A percentile compares a stretch with the other conserved stretches of the same genome.
Evolutionary conservation across 768 basidiomycete genomes (phyloP).

Genomic region (Coprinopsis marcescibilis): DNA sequence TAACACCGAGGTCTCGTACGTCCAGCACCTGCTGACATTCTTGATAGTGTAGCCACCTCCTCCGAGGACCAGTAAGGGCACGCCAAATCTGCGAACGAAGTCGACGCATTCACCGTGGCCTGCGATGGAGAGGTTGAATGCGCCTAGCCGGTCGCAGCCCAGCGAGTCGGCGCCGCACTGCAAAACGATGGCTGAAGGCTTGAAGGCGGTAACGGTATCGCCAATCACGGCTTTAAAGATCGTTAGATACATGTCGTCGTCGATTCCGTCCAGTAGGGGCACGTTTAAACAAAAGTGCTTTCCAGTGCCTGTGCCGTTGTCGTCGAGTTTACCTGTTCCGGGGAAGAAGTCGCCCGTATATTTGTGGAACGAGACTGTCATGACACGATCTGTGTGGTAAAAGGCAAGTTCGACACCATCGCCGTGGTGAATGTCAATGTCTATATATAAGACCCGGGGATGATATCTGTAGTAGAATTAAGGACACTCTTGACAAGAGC

Average conservation of each 20-base stretch:
- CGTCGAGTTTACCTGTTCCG: constrained; percentile 92
- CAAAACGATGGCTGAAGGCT: constrained; percentile 85
- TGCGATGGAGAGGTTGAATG: constrained; percentile 95
- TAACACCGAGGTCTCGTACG: constrained; percentile 93
- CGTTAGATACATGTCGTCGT: constrained; percentile 94
- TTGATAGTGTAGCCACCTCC: constrained; percentile 97
- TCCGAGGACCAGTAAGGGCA: constrained; percentile 87
- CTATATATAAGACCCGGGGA: constrained; percentile 93
- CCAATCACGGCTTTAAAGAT: constrained; percentile 96
- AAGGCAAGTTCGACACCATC: constrained; percentile 98
- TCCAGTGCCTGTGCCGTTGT: constrained; percentile 81
- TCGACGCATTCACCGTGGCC: constrained; percentile 98
- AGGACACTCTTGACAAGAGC: background rate
- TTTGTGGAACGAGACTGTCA: constrained; percentile 99
- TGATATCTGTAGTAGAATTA: constrained; percentile 56
- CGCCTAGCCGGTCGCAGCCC: constrained; percentile 90
- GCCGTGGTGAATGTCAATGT: constrained; percentile 99
- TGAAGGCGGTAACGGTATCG: constrained; percentile 85
- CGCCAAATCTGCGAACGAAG: constrained; percentile 88
- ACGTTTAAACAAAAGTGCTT: constrained; percentile 96
- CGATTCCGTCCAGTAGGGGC: constrained; percentile 91
- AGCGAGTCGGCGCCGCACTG: constrained; percentile 97
- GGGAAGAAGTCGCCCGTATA: constrained; percentile 99
- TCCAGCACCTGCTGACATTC: constrained; percentile 98
- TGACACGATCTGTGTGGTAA: constrained; percentile 95